These are phyloP conservation scores for Pseudocohnilembus persalinus DNA, from an alignment of 169 alveolate genomes.

Conservation along the genomic window DNA sequence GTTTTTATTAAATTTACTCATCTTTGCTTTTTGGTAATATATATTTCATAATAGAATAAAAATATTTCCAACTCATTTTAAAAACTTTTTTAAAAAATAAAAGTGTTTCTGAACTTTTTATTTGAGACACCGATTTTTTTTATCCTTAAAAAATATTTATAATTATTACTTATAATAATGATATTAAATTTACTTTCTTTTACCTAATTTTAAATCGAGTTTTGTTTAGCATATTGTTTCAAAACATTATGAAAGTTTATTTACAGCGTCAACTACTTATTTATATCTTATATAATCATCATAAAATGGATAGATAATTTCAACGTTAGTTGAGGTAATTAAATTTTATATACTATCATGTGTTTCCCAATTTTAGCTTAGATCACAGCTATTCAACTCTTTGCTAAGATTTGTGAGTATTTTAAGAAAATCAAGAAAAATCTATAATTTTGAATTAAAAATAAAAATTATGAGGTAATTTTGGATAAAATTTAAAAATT, in stretches of 20 bases:
- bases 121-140: background rate
- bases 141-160: background rate
- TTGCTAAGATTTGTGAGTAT: background rate
- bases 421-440: background rate
- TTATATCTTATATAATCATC: background rate
- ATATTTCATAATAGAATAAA: background rate
- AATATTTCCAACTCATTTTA: conserved; percentile 18
- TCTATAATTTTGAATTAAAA: too few relatives aligned
- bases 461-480: too few relatives aligned
- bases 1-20: conserved; percentile 3
- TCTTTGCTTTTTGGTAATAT: conserved; percentile 5
- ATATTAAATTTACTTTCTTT: too few relatives aligned
- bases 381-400: too few relatives aligned
- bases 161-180: too few relatives aligned
- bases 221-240: background rate
- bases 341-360: too few relatives aligned
- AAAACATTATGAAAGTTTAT: background rate
- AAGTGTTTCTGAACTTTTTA: background rate
- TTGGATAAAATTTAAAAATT: background rate
- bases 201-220: background rate
- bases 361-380: too few relatives aligned
- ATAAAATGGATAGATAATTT: too few relatives aligned
- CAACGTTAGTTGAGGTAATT: too few relatives aligned
- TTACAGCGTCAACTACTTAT: background rate
- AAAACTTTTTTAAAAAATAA: conserved; percentile 4